A percentile compares a stretch with the other conserved stretches of the same genome.
Conservation (phyloP, 257 asterid genomes). For the Nicotiana benthamiana region DNA sequence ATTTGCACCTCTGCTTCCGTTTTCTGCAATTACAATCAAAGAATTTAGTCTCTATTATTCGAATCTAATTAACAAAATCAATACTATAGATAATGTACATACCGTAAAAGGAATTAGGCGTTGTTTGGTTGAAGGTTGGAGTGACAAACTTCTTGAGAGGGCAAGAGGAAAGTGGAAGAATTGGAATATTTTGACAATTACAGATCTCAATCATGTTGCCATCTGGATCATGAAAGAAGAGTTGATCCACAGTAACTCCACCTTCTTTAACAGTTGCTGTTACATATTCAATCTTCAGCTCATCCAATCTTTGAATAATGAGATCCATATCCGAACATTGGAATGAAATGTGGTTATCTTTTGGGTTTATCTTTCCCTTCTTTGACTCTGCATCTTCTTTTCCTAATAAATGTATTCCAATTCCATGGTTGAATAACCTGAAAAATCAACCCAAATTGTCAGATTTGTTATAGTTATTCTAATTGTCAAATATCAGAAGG, state of each 20-base stretch:
- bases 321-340: conserved; percentile 58
- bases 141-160: conserved; percentile 28
- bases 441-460: not conserved
- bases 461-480: not conserved
- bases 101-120: conserved; percentile 25
- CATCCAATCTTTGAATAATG: conserved; percentile 35
- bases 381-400: conserved; percentile 22
- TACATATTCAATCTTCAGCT: conserved; percentile 51
- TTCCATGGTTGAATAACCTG: conserved; percentile 90
- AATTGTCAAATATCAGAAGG: not conserved
- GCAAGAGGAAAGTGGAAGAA: conserved; percentile 65
- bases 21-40: not conserved
- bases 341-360: conserved; percentile 79
- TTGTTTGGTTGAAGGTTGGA: conserved; percentile 11
- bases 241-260: conserved; percentile 67
- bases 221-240: conserved; percentile 79
- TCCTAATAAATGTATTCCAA: conserved; percentile 70
- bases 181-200: conserved; percentile 72
- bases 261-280: conserved; percentile 69
- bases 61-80: no score
- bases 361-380: conserved; percentile 55
- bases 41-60: not conserved
- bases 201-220: conserved; percentile 47
- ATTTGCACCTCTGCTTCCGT: not conserved
- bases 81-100: not conserved